These are phyloP conservation scores for Magnaporthiopsis incrustans DNA, from an alignment of 2,329 filamentous ascomycete species.

Conservation along the genomic window DNA sequence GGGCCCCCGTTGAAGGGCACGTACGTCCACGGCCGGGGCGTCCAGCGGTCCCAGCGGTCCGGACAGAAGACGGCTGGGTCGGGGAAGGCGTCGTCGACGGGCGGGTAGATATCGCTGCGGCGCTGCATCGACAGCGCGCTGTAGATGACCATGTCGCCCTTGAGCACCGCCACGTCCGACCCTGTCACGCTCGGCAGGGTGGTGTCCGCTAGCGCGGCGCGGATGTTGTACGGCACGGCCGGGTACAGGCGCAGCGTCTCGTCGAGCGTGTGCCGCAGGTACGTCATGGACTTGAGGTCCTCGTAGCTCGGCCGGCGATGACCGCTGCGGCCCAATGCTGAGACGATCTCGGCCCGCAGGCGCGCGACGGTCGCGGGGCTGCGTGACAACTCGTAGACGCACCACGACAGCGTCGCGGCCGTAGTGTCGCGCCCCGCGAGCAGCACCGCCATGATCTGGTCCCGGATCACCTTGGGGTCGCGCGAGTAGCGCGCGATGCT, in stretches of 20 bases:
- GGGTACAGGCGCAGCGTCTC: constrained; percentile 21
- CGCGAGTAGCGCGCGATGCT: constrained; percentile 64
- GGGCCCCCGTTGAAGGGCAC: constrained; percentile 31
- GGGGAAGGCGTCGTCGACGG: constrained; percentile 15
- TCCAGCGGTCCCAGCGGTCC: constrained; percentile 22
- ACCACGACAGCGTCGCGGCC: constrained; percentile 33
- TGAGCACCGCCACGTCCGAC: constrained; percentile 16
- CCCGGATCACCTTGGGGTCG: constrained; percentile 55
- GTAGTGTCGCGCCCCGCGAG: constrained; percentile 63
- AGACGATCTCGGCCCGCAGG: constrained; percentile 27
- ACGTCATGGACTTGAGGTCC: constrained; percentile 38
- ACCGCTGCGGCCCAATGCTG: constrained; percentile 15
- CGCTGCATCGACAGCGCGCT: constrained; percentile 21
- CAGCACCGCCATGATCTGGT: constrained; percentile 66
- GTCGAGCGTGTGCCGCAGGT: constrained; percentile 39
- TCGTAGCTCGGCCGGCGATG: constrained; percentile 35
- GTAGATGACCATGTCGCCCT: constrained; percentile 18
- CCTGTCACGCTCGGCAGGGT: constrained; percentile 14
- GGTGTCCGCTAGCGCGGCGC: constrained; percentile 19
- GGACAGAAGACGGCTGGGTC: constrained; percentile 21
- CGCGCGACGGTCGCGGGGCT: constrained; percentile 27
- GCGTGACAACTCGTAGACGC: constrained; percentile 27
- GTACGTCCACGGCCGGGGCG: constrained; percentile 25
- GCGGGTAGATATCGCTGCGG: constrained; percentile 20
- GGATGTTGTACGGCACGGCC: constrained; percentile 20